Evolutionary conservation across 805 yeast genomes (phyloP), one percentile per base, ranked within the genome.

Genomic region (Candida adriatica): DNA sequence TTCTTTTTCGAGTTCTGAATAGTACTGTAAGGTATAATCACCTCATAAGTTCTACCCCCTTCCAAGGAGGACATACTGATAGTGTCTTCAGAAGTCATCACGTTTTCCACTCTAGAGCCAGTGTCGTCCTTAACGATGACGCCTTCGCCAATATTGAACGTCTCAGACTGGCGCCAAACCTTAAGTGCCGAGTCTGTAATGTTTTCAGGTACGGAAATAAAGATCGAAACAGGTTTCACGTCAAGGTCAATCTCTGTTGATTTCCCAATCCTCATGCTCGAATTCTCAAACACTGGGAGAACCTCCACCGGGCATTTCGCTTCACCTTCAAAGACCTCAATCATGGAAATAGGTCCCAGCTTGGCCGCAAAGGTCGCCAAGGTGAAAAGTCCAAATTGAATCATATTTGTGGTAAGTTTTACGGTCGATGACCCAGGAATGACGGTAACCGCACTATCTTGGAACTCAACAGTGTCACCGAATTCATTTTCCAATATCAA

Each of bases 301-400:
- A 44, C 26, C n/a, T 22, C 25, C 13, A 48, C 29, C 0, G 29
- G 24, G 5, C 21, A 22, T 21, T 35, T 35, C 11, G 18, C 13
- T 3, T 20, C 27, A 7, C 28, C 29, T 16, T 41, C 37, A 33
- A 44, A 39, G 3, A 38, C 37, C 29, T 59, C 51, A 1, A 32
- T 21, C 8, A 65, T 37, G 1, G 41, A 18, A 13, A 58, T 44
- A 15, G 49, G 46, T 6, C 53, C 53, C 15, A 54, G 29, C 5
- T 31, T 36, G 13, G 57, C 45, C 10, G 37, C 42, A n/a, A 63
- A 32, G 6, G 41, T 27, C 8, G 45, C 36, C 4, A 59, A 45
- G 6, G 39, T 46, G 37, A 68, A 61, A 2, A 38, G 16, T 1
- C 73, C 74, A 13, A 57, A 41, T 3, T 48, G 39, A 29, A 68